These are phyloP conservation scores for Polyplosphaeria fusca DNA, from an alignment of 495 filamentous ascomycete species.

Conservation along the genomic window DNA sequence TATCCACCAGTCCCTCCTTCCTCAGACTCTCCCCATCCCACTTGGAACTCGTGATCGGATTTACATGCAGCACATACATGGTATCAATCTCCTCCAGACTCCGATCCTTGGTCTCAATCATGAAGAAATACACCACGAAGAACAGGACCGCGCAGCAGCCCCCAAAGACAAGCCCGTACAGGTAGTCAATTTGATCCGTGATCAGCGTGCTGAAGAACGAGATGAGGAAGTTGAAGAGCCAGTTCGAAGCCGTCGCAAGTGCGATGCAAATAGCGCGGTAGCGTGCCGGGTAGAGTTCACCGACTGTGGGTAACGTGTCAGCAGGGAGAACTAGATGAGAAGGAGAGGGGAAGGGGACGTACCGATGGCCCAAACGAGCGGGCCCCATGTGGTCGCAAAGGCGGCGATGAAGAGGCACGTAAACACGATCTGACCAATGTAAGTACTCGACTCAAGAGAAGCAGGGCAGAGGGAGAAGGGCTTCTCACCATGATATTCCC, in stretches of 20 bases:
- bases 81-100: conserved; percentile 78
- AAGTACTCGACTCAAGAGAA: too few relatives aligned
- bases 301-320: too few relatives aligned
- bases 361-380: conserved; percentile 77
- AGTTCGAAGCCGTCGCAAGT: conserved; percentile 77
- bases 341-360: too few relatives aligned
- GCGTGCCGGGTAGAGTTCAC: conserved; percentile 75
- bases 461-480: too few relatives aligned
- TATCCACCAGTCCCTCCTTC: conserved; percentile 9
- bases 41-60: conserved; percentile 59
- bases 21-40: conserved; percentile 44
- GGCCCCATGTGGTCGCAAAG: conserved; percentile 68
- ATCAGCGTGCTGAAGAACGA: conserved; percentile 83
- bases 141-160: conserved; percentile 61
- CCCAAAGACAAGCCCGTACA: conserved; percentile 77
- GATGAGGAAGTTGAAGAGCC: conserved; percentile 87
- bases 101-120: conserved; percentile 65
- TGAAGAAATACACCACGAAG: conserved; percentile 70
- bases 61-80: conserved; percentile 70
- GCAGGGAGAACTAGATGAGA: too few relatives aligned
- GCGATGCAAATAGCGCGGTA: conserved; percentile 76
- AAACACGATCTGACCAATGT: too few relatives aligned
- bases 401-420: conserved; percentile 20
- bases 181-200: conserved; percentile 61
- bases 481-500: conserved; percentile 21